Evolutionary conservation across 805 yeast species (phyloP), one percentile per base, ranked within the genome.

Genomic region (Yamadazyma philogaea): DNA sequence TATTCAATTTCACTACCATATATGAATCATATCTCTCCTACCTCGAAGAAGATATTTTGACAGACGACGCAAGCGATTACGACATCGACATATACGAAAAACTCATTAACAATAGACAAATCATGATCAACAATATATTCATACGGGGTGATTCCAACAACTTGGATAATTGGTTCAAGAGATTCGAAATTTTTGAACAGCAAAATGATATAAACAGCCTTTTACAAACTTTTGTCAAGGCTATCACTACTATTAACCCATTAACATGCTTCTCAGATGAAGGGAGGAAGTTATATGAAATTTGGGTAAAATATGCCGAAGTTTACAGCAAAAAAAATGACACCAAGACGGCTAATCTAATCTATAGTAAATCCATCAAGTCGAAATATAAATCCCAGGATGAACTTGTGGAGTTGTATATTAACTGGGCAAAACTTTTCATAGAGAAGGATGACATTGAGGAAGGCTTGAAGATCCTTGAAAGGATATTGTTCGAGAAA

Each of bases 341-440:
- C 50, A 48, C 72, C 8, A 67, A 65, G 14, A 77, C 85, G 0
- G 88, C 90, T 0, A 63, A 84, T 48, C 67, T 75, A 14, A 74
- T 89, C 5, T 77, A 74, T 42, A 77, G 79, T 28, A 81, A 81
- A 37, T 82, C 91, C 0, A 66, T 79, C 1, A 79, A 80, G 42
- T 90, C 89, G 0, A 90, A 89, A 5, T 88, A 74, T 61, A 72
- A 66, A 19, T 62, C 72, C 12, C 63, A 79, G 0, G 76, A 77
- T 17, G 96, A 88, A 46, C 61, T 88, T 16, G 85, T 82, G 2
- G 74, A 74, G 2, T 59, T 90, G 6, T 86, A 88, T 76, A 64
- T 78, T n/a, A 74, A 72, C 14, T 90, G 96, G 96, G 70, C 84
- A 5, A 84, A 84, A 43, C 63, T 78, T 61, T 84, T 82, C 45